Evolutionary conservation across 2,329 filamentous ascomycete species (phyloP), one percentile per base, ranked within the genome.

Genomic region (Monascus ruber): DNA sequence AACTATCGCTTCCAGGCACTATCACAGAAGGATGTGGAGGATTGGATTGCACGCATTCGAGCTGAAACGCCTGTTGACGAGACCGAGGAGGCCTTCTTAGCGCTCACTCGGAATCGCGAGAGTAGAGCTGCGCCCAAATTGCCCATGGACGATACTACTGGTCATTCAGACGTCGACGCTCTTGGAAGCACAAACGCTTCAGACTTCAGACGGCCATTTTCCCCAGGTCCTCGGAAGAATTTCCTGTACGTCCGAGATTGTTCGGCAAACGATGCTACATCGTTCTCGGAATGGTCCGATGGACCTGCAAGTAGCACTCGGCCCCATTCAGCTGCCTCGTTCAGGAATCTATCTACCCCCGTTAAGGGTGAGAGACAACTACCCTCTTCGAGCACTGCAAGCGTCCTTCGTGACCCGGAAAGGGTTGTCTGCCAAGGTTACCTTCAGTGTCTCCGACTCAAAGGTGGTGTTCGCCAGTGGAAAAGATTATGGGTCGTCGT

Each of bases 381-480:
- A 24, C 52, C 60, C 2, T 44, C 56, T 6, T 52, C 55, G 8
- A 71, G 75, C 34, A 83, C 17, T 17, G 17, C 17, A 17, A 65
- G 63, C 32, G 71, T 38, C 60, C 49, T 70, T 32, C 72, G 81
- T 39, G 85, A 91, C 46, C 79, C 82, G 1, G 88, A 94, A 58
- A 81, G 88, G 25, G 82, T 96, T n/a, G 76, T 96, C 34, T 94
- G 85, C 74, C 87, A 96, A 57, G 88, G 89, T 37, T 88, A 86
- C 72, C 76, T 96, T 27, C 83, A 85, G 60, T 79, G 86, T 45
- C 74, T 95, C 41, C 86, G 85, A 52, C 84, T 81, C 45, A 88
- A 86, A 53, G 60, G 62, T 35, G 86, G 87, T 6, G 77, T 98
- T 39, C 79, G 83, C 35, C 84, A 94, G 54, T 98, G 91, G 91